phyloP scores from a whole-genome alignment of 495 filamentous ascomycete species.

The Hypoxylon subgilvum region DNA sequence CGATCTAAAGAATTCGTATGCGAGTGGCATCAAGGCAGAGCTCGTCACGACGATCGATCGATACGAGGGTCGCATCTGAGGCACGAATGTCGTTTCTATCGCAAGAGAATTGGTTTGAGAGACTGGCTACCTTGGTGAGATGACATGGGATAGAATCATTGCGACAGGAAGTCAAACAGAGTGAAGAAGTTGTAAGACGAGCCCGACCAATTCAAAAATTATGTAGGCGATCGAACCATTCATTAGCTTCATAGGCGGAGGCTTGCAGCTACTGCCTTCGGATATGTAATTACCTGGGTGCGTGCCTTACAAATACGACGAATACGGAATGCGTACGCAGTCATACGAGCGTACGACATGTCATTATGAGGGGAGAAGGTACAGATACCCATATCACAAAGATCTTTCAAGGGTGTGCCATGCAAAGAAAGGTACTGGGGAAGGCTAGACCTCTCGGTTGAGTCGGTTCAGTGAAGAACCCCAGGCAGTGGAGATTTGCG shows the following conservation, averaged over 20 bases:
- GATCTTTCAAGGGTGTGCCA: too few species aligned
- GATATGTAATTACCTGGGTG: too few species aligned
- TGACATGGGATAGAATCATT: too few species aligned
- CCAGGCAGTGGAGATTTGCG: constrained; percentile 24
- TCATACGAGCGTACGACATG: too few species aligned
- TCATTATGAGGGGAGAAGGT: too few species aligned
- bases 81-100: neutral
- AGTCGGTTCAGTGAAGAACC: too few species aligned
- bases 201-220: too few species aligned
- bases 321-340: too few species aligned
- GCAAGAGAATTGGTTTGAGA: neutral
- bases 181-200: neutral
- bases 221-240: neutral
- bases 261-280: constrained; percentile 5
- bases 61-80: constrained; percentile 9
- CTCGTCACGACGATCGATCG: constrained; percentile 7
- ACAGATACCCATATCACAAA: too few species aligned
- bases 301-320: too few species aligned
- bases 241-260: constrained; percentile 6
- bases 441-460: too few species aligned
- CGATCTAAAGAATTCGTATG: neutral
- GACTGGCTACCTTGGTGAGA: neutral
- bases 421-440: too few species aligned
- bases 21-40: constrained; percentile 15
- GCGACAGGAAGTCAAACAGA: neutral